Evolutionary conservation across 164 flowering plant species (phyloP), one percentile per base, ranked within the genome.

Genomic region (Umbilicus rupestris): DNA sequence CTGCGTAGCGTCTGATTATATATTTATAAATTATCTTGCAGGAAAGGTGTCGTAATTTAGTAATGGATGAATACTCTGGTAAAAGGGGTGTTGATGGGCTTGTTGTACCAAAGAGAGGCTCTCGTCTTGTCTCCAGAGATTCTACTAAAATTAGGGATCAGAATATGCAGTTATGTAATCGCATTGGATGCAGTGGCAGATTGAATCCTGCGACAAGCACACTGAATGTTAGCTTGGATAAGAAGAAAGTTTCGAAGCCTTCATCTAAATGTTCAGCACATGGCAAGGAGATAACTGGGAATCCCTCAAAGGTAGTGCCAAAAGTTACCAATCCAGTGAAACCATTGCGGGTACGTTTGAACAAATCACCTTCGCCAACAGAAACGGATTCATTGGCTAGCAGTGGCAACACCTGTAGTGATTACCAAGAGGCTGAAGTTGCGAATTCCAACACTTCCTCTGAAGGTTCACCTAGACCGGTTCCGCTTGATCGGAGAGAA

Each of bases 141-240:
- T 66, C 68, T 62, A 72, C 82, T 7, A 76, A 71, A 55, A 74
- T 59, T 59, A 78, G 69, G 60, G 82, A 75, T 57, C 74, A 69
- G 69, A 76, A 68, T 62, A 71, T 69, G 75, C 89, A 79, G 67
- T 76, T 72, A 47, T 88, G 98, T 75, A 86, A 74, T 41, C 76
- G 88, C 65, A 65, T 81, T 45, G 88, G 88, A 55, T 89, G 98
- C 75, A 84, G 85, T 72, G 85, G 82, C 65, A 81, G 90, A 68
- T 70, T 81, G 73, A 82, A 83, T 58, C 64, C 82, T 44, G 69
- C 62, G 50, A 85, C 72, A 65, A 74, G 72, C 50, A 50, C 68
- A 26, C 78, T 73, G 47, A 63, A 63, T 67, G 80, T 78, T 39
- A 70, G 49, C 45, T 71, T 72, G 4, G 86, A 77, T 3, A 89